Base-by-base conservation (phyloP, 2,329 filamentous ascomycete species). In the Aschersonia sp. region DNA sequence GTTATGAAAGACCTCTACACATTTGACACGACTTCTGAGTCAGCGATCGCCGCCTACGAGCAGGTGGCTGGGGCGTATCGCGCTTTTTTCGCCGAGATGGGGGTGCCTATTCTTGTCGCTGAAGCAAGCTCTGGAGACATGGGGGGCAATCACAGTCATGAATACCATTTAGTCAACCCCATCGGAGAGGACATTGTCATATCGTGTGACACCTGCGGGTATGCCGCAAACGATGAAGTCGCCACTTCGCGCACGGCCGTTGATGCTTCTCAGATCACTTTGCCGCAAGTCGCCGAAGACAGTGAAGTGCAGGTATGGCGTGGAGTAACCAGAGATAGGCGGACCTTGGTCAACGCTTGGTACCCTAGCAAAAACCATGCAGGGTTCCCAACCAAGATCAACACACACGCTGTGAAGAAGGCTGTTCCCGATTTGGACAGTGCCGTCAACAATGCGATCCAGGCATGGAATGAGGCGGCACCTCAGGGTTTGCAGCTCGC, bases 1-100 rank as follows among this genome's bases (percentile, higher is more conserved):
- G 68, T 88, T 55, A 98, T 98, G 92, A 98, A 98, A 65, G 92
- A 98, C 63, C 75, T 98, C 1, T 98, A 98, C 62, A 96, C 89
- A 0, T 98, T 98, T 59, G 92, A 98, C 59, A 68, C 74, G 38
- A 82, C 74, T 4, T 61, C 72, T 0, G 66, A 76, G 30, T 68
- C 77, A n/a, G 91, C 91, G 1, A 69, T 89, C n/a, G 66, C 76
- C 45, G 95, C 91, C 0, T 98, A 98, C 56, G 65, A 78, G 5
- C 68, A 80, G 42, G 88, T 95, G 3, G 78, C 84, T 45, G 62
- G 64, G 40, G 84, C 84, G 2, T 98, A 98, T 61, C 72, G 71
- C 9, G 73, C 73, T 20, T 76, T 98, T 46, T 94, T 98, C 57
- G 68, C 85, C 43, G 86, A 94, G 50, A 70, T 98, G 35, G 88